A percentile compares a stretch with the other conserved stretches of the same genome.
These are phyloP conservation scores for Aureobasidium sp. DNA, from an alignment of 2,329 filamentous ascomycete genomes.

Conservation along the genomic window DNA sequence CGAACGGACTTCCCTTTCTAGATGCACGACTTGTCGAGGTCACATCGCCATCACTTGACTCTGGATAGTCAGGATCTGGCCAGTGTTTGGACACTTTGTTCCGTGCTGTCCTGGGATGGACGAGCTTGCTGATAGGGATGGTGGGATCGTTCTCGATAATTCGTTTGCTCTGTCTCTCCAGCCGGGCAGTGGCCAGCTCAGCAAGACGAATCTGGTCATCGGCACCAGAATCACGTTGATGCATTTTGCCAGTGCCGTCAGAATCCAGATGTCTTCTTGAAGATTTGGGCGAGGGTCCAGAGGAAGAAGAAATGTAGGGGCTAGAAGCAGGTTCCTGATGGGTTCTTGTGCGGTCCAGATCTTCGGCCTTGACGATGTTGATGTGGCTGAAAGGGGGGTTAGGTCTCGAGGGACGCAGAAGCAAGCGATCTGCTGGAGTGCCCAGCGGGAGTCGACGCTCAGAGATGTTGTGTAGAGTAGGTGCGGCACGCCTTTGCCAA, in stretches of 20 bases:
- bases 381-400: neutral
- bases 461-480: neutral
- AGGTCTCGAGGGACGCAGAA: conserved; percentile 1
- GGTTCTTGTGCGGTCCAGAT: neutral
- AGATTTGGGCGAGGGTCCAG: neutral
- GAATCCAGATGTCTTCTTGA: neutral
- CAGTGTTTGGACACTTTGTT: conserved; percentile 20
- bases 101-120: neutral
- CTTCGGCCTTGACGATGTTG: neutral
- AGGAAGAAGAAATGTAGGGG: neutral
- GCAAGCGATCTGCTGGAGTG: conserved; percentile 15
- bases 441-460: conserved; percentile 22
- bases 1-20: conserved; percentile 11
- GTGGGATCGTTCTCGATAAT: conserved; percentile 24
- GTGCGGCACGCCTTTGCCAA: neutral
- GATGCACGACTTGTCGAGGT: conserved; percentile 13
- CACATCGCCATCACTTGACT: conserved; percentile 14
- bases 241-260: neutral
- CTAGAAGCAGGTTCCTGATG: neutral
- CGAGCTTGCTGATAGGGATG: conserved; percentile 10
- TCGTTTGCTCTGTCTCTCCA: conserved; percentile 25
- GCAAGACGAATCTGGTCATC: conserved; percentile 8
- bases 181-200: conserved; percentile 22
- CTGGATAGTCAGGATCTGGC: conserved; percentile 21
- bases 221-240: neutral